Base-by-base conservation (phyloP, 805 yeast genomes). In the Barnettozyma botsteinii region DNA sequence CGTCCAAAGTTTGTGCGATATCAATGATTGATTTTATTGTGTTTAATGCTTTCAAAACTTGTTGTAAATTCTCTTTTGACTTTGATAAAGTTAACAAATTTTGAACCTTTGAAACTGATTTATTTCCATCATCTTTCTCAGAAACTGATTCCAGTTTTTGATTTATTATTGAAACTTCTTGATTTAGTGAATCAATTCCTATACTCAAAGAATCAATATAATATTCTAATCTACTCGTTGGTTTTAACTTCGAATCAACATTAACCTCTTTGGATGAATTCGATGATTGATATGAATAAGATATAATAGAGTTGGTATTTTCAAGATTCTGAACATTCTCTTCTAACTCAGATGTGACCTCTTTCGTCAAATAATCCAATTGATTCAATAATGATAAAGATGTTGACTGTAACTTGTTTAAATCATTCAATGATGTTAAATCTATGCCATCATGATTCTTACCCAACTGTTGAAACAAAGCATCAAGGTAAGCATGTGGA, bases 401-500 rank as follows among this genome's bases (percentile, higher is more conserved):
- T 35, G 69, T 65, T 22, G 66, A 63, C 45, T 74, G 75, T 14
- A 78, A 57, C 21, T 65, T 58, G 12, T 41, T 65, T 52, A 47
- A 35, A 17, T 69, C 59, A 42, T 66, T 64, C 4, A 51, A 36
- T 14, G 62, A 49, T 29, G 43, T 36, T 22, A 35, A 28, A 37
- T 31, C 40, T 24, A 18, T 32, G 4, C 39, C 41, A 5, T 34
- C 31, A 12, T 22, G 25, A 4, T 29, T 23, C 4, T 45, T 42
- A 17, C 45, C 27, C 19, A 18, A 64, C 20, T 28, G 38, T 25
- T 30, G 50, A 44, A 77, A 69, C 13, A 82, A 60, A 3, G 83
- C 79, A 54, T 83, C 85, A 15, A 83, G 69, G 50, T 73, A 83
- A 30, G 75, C 75, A 40, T 75, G 73, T 1, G 87, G 83, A 14